phyloP scores from a whole-genome alignment of 1,139 yeast species.

The Saccharomyces pastorianus region DNA sequence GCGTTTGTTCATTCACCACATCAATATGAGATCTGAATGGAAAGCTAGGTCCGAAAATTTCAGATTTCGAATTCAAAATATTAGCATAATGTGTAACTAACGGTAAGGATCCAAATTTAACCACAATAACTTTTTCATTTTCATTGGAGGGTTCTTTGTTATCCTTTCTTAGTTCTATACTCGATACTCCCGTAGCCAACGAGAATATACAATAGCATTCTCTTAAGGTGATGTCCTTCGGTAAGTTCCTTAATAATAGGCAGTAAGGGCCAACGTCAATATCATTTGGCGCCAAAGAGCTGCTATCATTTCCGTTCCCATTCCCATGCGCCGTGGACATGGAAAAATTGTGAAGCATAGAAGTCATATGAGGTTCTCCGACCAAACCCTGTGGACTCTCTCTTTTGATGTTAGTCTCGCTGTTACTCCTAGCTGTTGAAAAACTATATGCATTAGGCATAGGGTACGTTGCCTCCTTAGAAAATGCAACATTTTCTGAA shows the following conservation, averaged over 20 bases:
- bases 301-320: constrained; percentile 4
- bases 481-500: constrained; percentile 5
- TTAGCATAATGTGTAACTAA: constrained; percentile 63
- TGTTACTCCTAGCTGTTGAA: not conserved
- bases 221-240: constrained; percentile 60
- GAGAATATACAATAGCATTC: constrained; percentile 74
- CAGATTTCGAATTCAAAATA: constrained; percentile 50
- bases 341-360: constrained; percentile 18
- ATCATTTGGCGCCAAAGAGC: not conserved
- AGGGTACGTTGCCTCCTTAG: not conserved
- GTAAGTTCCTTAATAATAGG: constrained; percentile 46
- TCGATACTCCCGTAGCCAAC: constrained; percentile 64
- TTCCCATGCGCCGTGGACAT: constrained; percentile 6
- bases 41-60: constrained; percentile 51
- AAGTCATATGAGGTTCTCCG: constrained; percentile 6
- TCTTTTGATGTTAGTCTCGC: not conserved
- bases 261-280: constrained; percentile 15
- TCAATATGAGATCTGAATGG: constrained; percentile 44
- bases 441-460: not conserved
- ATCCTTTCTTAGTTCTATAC: constrained; percentile 42
- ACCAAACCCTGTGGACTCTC: not conserved
- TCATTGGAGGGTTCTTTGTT: not conserved
- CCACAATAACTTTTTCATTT: constrained; percentile 35
- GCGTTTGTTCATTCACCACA: constrained; percentile 32
- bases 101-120: constrained; percentile 53